phyloP scores from a whole-genome alignment of 2,329 filamentous ascomycete genomes.

The Colletotrichum tropicicola region DNA sequence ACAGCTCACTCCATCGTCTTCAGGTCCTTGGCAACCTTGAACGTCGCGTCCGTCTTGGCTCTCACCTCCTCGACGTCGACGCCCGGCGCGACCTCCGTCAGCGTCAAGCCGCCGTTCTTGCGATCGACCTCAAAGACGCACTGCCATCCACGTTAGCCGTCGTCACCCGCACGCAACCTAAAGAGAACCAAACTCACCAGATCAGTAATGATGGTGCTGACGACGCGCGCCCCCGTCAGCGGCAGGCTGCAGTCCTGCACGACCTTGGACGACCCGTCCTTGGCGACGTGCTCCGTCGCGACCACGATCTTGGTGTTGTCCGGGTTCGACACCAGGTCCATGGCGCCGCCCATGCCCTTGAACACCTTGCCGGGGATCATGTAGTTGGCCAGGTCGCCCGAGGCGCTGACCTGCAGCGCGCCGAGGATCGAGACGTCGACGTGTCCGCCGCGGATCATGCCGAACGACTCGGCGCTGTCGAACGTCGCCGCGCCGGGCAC shows the following conservation, averaged over 20 bases:
- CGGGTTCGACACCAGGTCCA: slow-evolving; percentile 78
- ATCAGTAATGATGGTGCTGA: slow-evolving; percentile 79
- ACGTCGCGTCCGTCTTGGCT: slow-evolving; percentile 75
- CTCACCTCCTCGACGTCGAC: slow-evolving; percentile 74
- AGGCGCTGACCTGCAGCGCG: slow-evolving; percentile 81
- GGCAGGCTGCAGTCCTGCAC: slow-evolving; percentile 71
- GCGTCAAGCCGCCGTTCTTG: slow-evolving; percentile 66
- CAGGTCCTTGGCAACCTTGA: slow-evolving; percentile 68
- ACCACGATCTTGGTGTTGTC: slow-evolving; percentile 78
- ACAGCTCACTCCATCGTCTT: slow-evolving; percentile 51
- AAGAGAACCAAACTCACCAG: slow-evolving; percentile 67
- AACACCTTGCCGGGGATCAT: slow-evolving; percentile 90
- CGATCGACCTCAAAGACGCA: slow-evolving; percentile 78
- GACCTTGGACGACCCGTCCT: slow-evolving; percentile 74
- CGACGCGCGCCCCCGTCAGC: slow-evolving; percentile 71
- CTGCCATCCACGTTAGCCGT: slow-evolving; percentile 42
- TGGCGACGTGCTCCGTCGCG: slow-evolving; percentile 75
- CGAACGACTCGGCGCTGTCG: slow-evolving; percentile 83
- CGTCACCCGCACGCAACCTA: rapidly evolving
- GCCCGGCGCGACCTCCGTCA: slow-evolving; percentile 76
- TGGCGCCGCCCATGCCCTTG: slow-evolving; percentile 87
- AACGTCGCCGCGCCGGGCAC: slow-evolving; percentile 81
- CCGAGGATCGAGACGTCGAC: slow-evolving; percentile 87
- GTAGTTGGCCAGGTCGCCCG: slow-evolving; percentile 86
- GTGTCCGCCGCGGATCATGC: slow-evolving; percentile 87